phyloP scores from a whole-genome alignment of 148 eudicot species.

The Rhododendron ovatum region DNA sequence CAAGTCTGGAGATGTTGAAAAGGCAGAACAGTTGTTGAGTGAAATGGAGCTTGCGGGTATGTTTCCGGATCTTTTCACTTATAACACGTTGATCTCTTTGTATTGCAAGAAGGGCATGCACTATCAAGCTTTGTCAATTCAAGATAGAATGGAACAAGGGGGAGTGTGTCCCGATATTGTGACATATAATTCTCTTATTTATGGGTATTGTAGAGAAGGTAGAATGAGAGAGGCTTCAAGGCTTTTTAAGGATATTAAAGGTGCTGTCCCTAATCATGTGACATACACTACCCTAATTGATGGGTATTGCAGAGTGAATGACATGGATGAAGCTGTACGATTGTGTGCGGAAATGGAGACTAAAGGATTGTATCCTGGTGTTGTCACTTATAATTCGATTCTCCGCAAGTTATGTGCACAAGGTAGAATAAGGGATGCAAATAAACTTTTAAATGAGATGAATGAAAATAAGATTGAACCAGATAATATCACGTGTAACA shows the following conservation, averaged over 20 bases:
- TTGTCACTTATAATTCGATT: constrained; percentile 76
- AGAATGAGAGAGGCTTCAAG: constrained; percentile 84
- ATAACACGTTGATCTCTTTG: constrained; percentile 77
- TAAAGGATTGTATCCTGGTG: constrained; percentile 57
- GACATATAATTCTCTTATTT: constrained; percentile 71
- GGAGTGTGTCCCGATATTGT: constrained; percentile 72
- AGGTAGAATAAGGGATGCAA: constrained; percentile 79
- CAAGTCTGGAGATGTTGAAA: constrained; percentile 69
- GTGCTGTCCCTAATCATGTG: constrained; percentile 60
- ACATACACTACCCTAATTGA: constrained; percentile 87
- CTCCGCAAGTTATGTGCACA: constrained; percentile 74
- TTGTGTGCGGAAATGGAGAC: constrained; percentile 57
- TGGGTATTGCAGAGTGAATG: constrained; percentile 75
- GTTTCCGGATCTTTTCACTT: constrained; percentile 75
- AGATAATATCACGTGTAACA: constrained; percentile 82
- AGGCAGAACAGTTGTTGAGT: constrained; percentile 62
- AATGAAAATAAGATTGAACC: constrained; percentile 72
- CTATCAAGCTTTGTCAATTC: constrained; percentile 77
- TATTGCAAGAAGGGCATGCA: constrained; percentile 79
- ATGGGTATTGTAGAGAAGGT: constrained; percentile 77
- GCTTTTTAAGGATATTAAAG: constrained; percentile 65
- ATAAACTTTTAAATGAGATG: constrained; percentile 74
- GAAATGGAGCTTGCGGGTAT: constrained; percentile 67
- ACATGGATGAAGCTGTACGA: constrained; percentile 54
- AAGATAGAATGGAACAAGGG: constrained; percentile 70